A percentile compares a stretch with the other conserved stretches of the same genome.
Conservation (phyloP, 2,329 filamentous ascomycete genomes). For the Fusarium begoniae region DNA sequence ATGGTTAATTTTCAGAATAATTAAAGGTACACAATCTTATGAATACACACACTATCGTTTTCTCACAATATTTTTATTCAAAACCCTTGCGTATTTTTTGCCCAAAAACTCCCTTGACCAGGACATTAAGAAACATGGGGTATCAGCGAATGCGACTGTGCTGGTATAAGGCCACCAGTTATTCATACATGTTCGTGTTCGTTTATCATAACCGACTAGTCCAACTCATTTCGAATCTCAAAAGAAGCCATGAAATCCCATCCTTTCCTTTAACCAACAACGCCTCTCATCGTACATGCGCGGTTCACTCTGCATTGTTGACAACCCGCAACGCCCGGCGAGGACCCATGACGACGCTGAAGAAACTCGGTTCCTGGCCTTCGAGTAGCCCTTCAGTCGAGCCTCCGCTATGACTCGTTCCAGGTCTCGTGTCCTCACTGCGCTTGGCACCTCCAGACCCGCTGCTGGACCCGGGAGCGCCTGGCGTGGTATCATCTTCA, state of each 20-base stretch:
- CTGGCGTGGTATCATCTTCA: slow-evolving; percentile 36
- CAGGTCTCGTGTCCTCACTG: slow-evolving; percentile 42
- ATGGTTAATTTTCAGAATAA: background rate
- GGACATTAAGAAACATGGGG: slow-evolving; percentile 14
- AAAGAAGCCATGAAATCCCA: background rate
- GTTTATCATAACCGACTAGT: slow-evolving; percentile 17
- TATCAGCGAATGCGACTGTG: slow-evolving; percentile 39
- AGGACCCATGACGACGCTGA: slow-evolving; percentile 74
- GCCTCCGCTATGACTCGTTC: slow-evolving; percentile 50
- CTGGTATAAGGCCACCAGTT: background rate
- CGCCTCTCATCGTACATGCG: background rate
- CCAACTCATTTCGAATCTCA: background rate
- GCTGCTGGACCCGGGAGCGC: slow-evolving; percentile 36
- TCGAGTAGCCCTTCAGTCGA: slow-evolving; percentile 60
- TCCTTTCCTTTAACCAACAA: background rate
- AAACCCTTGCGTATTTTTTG: background rate
- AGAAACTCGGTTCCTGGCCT: slow-evolving; percentile 75
- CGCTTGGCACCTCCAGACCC: slow-evolving; percentile 33
- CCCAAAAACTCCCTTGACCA: background rate
- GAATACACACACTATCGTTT: slow-evolving; percentile 7
- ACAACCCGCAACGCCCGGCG: slow-evolving; percentile 75
- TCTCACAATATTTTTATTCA: background rate
- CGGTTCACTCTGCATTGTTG: slow-evolving; percentile 57
- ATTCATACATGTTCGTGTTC: slow-evolving; percentile 24
- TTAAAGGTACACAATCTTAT: slow-evolving; percentile 16